Percentiles rank a stretch among this genome's conserved stretches.
Conservation (phyloP, 2,329 filamentous ascomycete species). For the Dendryphion nanum region DNA sequence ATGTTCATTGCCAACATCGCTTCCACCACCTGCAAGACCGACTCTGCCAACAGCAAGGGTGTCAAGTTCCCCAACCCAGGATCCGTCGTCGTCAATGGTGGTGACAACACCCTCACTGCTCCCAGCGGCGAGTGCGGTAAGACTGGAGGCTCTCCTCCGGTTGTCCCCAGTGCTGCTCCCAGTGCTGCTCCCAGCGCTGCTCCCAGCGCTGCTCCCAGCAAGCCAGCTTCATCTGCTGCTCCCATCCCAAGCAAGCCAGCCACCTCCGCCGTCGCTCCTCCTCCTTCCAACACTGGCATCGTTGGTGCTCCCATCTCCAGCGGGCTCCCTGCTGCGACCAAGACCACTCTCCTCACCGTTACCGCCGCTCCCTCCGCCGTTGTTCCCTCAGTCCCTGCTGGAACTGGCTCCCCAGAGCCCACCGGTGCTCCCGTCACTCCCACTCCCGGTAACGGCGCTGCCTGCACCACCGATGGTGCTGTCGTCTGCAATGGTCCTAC, state of each 20-base stretch:
- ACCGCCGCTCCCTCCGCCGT: constrained; percentile 9
- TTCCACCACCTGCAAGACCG: constrained; percentile 52
- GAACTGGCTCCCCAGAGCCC: constrained; percentile 12
- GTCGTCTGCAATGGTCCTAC: constrained; percentile 41
- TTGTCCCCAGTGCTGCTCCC: constrained; percentile 1
- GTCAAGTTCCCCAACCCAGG: constrained; percentile 68
- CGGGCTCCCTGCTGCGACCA: constrained; percentile 13
- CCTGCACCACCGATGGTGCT: constrained; percentile 35
- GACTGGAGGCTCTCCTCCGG: constrained; percentile 12
- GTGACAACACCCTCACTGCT: constrained; percentile 12
- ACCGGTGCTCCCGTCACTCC: constrained; percentile 1
- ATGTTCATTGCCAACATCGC: constrained; percentile 72
- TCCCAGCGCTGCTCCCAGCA: constrained; percentile 7
- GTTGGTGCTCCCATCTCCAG: constrained; percentile 33
- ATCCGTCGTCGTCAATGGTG: constrained; percentile 49
- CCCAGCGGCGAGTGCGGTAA: constrained; percentile 23
- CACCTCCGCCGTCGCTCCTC: constrained; percentile 8
- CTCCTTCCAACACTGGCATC: constrained; percentile 20
- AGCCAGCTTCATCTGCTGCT: constrained; percentile 11
- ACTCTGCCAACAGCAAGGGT: constrained; percentile 54
- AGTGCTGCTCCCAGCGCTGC: constrained; percentile 3
- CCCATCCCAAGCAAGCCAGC: constrained; percentile 4
- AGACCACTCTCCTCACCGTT: constrained; percentile 14
- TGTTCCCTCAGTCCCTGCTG: constrained; percentile 8
- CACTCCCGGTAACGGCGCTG: constrained; percentile 5